Evolutionary conservation across 179 eudicot genomes (phyloP).

Genomic region (Gypsophila paniculata): DNA sequence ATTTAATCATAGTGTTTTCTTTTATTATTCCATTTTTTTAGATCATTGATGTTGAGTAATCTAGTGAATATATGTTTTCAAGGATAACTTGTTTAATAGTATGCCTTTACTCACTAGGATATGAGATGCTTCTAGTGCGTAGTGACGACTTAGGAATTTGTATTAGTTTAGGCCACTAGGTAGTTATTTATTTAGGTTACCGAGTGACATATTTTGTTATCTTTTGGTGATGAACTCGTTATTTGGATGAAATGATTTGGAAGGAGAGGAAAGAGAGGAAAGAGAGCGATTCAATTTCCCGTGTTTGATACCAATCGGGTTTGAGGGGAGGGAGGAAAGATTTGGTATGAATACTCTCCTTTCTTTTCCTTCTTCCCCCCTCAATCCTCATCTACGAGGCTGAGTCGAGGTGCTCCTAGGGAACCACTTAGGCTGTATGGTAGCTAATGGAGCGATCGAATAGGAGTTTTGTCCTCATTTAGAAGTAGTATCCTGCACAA

Average conservation of each 20-base stretch:
- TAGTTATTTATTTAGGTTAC: too few relatives aligned
- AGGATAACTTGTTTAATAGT: not conserved
- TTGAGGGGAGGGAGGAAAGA: not conserved
- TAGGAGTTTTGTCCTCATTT: not conserved
- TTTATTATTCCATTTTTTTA: not conserved
- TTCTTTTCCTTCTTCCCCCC: not conserved
- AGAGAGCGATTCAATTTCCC: too few relatives aligned
- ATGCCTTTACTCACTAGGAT: not conserved
- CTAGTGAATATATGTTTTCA: not conserved
- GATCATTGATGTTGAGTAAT: not conserved
- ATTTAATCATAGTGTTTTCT: not conserved
- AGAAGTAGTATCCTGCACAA: not conserved
- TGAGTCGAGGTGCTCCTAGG: not conserved
- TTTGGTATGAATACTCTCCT: not conserved
- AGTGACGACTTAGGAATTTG: not conserved
- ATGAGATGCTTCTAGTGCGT: too few relatives aligned
- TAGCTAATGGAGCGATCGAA: not conserved
- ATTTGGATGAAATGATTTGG: not conserved
- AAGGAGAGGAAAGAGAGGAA: too few relatives aligned
- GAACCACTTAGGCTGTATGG: slow-evolving; percentile 1
- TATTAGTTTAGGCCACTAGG: not conserved
- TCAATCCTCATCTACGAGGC: not conserved
- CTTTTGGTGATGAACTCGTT: not conserved
- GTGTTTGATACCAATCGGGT: too few relatives aligned
- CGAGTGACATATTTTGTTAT: not conserved